phyloP scores from a whole-genome alignment of 352 stramenopile species.

The Globisporangium orthogonon region DNA sequence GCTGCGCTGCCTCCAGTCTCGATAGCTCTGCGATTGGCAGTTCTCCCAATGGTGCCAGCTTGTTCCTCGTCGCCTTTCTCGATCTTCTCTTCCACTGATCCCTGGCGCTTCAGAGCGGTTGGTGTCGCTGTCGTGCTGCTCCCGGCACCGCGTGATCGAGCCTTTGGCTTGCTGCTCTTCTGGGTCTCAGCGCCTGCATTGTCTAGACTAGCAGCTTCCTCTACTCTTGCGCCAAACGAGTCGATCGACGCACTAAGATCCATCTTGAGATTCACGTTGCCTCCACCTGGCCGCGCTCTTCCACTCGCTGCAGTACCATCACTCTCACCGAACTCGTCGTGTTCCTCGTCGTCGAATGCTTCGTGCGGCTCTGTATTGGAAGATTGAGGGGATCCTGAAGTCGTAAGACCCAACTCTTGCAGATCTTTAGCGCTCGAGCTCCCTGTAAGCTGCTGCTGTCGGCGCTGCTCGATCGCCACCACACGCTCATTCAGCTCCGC shows the following conservation, averaged over 20 bases:
- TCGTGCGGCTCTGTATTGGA: neutral
- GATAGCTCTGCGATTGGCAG: neutral
- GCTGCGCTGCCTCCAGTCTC: neutral
- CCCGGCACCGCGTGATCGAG: neutral
- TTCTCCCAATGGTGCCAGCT: neutral
- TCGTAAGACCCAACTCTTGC: neutral
- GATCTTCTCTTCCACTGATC: neutral
- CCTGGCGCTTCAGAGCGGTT: conserved; percentile 2
- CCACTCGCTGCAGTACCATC: neutral
- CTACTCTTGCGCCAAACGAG: conserved; percentile 20
- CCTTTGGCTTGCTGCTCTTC: neutral
- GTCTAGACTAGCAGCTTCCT: neutral
- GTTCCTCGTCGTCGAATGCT: conserved; percentile 1
- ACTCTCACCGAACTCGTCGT: neutral
- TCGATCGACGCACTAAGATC: conserved; percentile 53
- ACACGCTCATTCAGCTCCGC: conserved; percentile 58
- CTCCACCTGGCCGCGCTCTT: conserved; percentile 6
- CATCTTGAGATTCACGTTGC: conserved; percentile 19
- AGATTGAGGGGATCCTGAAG: neutral
- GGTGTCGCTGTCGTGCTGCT: neutral
- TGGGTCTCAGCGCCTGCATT: neutral
- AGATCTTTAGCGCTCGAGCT: neutral
- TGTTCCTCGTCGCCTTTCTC: neutral
- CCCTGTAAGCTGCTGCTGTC: conserved; percentile 33
- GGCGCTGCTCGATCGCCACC: conserved; percentile 55